phyloP scores from a whole-genome alignment of 139 green algal species.

The Coelastrella sp. region DNA sequence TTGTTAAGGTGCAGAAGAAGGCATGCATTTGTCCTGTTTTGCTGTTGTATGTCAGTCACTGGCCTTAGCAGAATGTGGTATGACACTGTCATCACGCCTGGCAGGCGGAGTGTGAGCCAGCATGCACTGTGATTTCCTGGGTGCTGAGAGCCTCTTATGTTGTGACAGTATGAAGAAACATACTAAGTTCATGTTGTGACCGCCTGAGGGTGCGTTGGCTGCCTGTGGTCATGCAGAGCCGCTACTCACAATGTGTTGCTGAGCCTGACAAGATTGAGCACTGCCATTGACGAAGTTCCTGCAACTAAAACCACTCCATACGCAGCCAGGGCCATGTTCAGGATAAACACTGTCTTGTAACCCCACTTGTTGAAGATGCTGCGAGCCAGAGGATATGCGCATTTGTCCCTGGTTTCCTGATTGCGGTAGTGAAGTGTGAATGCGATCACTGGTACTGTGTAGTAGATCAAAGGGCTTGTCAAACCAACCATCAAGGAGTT shows the following conservation, averaged over 20 bases:
- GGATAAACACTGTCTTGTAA: background rate
- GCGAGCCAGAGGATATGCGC: background rate
- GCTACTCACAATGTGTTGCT: background rate
- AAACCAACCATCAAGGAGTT: constrained; percentile 9
- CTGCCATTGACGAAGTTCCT: background rate
- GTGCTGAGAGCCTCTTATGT: too few relatives aligned
- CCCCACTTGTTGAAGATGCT: background rate
- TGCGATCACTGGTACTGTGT: background rate
- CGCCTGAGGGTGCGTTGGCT: too few relatives aligned
- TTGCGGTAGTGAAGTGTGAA: background rate
- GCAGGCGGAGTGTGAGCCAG: too few relatives aligned
- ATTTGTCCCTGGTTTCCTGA: background rate
- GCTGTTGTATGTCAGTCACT: too few relatives aligned
- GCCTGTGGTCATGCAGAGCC: too few relatives aligned
- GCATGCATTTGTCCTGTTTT: too few relatives aligned
- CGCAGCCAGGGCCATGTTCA: background rate
- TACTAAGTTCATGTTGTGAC: too few relatives aligned
- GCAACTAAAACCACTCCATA: background rate
- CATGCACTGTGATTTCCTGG: too few relatives aligned
- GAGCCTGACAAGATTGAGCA: constrained; percentile 5
- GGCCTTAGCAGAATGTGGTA: too few relatives aligned
- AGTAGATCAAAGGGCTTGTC: constrained; percentile 11
- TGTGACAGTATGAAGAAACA: too few relatives aligned
- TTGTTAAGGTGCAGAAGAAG: too few relatives aligned
- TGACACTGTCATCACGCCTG: too few relatives aligned